Conservation (phyloP, 1,284 basidiomycete genomes). For the Termitomyces sp. region DNA sequence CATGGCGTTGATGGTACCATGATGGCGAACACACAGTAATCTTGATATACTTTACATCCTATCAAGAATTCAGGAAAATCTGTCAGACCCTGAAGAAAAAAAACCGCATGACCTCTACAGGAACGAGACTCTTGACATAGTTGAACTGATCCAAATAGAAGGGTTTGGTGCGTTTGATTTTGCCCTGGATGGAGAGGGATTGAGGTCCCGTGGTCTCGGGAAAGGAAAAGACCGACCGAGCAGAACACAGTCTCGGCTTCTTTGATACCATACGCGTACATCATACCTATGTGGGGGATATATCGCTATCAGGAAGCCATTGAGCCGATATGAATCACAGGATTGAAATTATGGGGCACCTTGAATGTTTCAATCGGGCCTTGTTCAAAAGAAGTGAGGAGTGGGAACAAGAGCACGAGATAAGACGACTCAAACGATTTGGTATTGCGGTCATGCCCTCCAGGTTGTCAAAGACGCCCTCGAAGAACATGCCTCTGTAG, state of each 20-base stretch:
- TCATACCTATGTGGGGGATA: conserved; percentile 40
- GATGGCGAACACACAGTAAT: conserved; percentile 72
- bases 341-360: conserved; percentile 18
- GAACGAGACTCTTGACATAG: conserved; percentile 49
- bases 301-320: conserved; percentile 30
- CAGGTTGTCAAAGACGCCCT: conserved; percentile 56
- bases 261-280: conserved; percentile 37
- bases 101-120: conserved; percentile 37
- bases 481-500: conserved; percentile 49
- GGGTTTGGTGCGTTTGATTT: conserved; percentile 56
- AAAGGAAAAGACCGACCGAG: conserved; percentile 29
- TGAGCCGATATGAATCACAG: conserved; percentile 1
- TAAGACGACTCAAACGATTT: conserved; percentile 37
- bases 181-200: conserved; percentile 35
- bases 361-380: conserved; percentile 40
- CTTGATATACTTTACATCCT: conserved; percentile 67
- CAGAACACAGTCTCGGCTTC: conserved; percentile 46
- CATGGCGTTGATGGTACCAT: conserved; percentile 74
- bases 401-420: conserved; percentile 6
- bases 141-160: conserved; percentile 64
- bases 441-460: conserved; percentile 57
- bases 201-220: conserved; percentile 3
- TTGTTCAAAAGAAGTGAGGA: conserved; percentile 4
- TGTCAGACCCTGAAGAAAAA: conserved; percentile 6
- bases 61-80: conserved; percentile 1